Conservation (phyloP, 352 stramenopile species). For the Lagenidium sp. region DNA sequence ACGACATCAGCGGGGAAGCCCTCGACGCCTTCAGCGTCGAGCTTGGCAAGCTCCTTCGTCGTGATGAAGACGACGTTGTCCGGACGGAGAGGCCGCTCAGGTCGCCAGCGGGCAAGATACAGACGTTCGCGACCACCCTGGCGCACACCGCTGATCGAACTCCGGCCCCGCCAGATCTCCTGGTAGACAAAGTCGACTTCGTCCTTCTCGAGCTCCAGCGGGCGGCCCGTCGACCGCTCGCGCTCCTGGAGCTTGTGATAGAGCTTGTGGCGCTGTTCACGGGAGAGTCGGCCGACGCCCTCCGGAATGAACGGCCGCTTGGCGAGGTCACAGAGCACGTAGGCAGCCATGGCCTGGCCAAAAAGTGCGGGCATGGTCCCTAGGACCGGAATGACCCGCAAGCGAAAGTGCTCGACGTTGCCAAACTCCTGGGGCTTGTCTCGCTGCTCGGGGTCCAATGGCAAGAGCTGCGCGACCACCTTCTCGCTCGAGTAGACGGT, state of each 20-base stretch:
- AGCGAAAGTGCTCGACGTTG: conserved; percentile 94
- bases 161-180: conserved; percentile 76
- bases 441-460: conserved; percentile 89
- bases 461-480: conserved; percentile 92
- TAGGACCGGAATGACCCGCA: conserved; percentile 94
- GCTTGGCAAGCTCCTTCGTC: conserved; percentile 52
- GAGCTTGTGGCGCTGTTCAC: conserved; percentile 82
- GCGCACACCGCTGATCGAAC: conserved; percentile 51
- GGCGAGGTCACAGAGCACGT: conserved; percentile 92
- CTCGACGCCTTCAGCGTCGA: conserved; percentile 56
- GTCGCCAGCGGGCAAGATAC: conserved; percentile 80
- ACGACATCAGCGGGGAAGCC: conserved; percentile 60
- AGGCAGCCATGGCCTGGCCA: conserved; percentile 94
- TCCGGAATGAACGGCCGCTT: conserved; percentile 83
- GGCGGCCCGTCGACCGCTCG: conserved; percentile 44
- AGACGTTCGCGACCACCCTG: conserved; percentile 72
- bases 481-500: conserved; percentile 95
- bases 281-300: conserved; percentile 52
- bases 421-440: conserved; percentile 90
- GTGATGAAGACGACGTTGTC: conserved; percentile 87
- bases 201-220: conserved; percentile 72
- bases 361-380: conserved; percentile 95
- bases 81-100: conserved; percentile 45
- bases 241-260: conserved; percentile 78
- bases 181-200: conserved; percentile 86